Evolutionary conservation across 345 rosid genomes (phyloP).

Genomic region (Citrus glauca): DNA sequence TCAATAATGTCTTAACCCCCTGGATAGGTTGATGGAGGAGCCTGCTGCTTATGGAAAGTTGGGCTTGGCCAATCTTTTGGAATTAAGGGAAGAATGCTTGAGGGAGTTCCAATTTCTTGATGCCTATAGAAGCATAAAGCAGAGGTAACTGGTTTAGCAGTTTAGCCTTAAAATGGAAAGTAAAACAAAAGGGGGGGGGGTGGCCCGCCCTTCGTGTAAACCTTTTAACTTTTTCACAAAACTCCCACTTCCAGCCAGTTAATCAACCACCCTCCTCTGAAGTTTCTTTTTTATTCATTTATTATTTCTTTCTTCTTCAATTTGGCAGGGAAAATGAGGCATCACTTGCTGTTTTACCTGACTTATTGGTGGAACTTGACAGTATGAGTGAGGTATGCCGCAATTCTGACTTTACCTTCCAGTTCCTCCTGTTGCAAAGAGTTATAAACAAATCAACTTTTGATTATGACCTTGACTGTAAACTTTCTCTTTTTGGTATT

Average conservation of each 20-base stretch:
- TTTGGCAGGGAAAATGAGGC: slow-evolving; percentile 94
- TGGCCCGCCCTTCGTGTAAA: not conserved
- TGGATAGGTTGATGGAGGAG: slow-evolving; percentile 89
- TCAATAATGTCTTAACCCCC: slow-evolving; percentile 7
- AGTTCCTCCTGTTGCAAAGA: slow-evolving; percentile 3
- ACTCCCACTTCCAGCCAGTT: not conserved
- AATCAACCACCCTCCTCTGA: not conserved
- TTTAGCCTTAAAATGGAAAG: not conserved
- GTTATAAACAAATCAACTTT: not conserved
- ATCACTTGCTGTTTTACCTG: slow-evolving; percentile 94
- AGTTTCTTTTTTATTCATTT: not conserved
- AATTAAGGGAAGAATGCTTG: slow-evolving; percentile 94
- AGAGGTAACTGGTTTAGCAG: slow-evolving; percentile 43
- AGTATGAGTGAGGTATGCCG: slow-evolving; percentile 69
- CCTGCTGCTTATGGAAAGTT: slow-evolving; percentile 98
- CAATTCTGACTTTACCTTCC: slow-evolving; percentile 8
- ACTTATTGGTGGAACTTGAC: slow-evolving; percentile 82
- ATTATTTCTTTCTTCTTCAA: slow-evolving; percentile 1
- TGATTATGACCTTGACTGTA: not conserved
- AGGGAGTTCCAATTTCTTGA: slow-evolving; percentile 96
- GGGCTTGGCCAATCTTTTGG: slow-evolving; percentile 97
- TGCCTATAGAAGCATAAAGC: slow-evolving; percentile 96
- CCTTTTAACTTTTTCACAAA: not conserved
- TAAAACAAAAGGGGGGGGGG: no score
- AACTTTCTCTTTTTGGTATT: not conserved